phyloP scores from a whole-genome alignment of 257 asterid species.

The Solanum rostratum region DNA sequence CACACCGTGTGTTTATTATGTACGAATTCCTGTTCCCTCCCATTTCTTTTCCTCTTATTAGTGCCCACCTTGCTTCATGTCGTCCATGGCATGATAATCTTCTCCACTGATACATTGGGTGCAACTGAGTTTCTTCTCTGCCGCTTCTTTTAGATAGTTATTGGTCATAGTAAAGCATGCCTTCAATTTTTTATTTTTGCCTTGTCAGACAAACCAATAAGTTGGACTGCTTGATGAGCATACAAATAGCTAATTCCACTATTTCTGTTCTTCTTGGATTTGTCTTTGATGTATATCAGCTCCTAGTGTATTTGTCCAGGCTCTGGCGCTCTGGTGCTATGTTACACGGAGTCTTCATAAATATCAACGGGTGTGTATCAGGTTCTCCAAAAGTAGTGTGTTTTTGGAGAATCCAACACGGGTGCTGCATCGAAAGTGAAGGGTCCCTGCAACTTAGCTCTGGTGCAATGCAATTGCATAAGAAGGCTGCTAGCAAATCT shows the following conservation, averaged over 20 bases:
- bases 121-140: not conserved
- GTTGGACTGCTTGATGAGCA: not conserved
- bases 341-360: no score
- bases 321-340: not conserved
- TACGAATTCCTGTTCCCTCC: not conserved
- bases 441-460: not conserved
- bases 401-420: no score
- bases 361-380: no score
- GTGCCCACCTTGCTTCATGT: not conserved
- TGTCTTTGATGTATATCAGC: not conserved
- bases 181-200: not conserved
- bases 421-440: no score
- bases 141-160: not conserved
- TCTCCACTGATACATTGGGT: not conserved
- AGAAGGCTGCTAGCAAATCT: not conserved
- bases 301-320: not conserved
- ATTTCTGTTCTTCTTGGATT: not conserved
- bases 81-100: not conserved
- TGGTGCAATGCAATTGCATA: not conserved
- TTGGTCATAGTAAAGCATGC: not conserved
- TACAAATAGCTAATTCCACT: not conserved
- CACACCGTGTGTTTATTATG: not conserved
- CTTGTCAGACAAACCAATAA: not conserved
- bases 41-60: not conserved
- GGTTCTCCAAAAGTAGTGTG: no score